Evolutionary conservation across 805 yeast genomes (phyloP), one percentile per base, ranked within the genome.

Genomic region (Lipomyces sp.): DNA sequence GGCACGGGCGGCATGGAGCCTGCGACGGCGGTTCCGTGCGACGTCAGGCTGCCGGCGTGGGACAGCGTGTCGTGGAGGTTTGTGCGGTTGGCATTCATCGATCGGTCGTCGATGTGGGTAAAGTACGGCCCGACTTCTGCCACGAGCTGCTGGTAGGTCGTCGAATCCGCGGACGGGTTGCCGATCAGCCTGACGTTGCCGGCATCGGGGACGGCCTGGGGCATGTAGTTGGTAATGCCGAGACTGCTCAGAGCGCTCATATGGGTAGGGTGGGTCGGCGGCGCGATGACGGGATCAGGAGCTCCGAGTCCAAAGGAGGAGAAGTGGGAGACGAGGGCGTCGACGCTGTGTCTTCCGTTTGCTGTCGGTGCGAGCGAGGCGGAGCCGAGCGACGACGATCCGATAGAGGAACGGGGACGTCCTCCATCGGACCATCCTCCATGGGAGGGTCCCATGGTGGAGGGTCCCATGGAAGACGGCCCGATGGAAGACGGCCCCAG

Each of bases 101-200:
- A 26, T 3, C 4, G 18, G 24, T 47, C 53, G 10, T 55, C 54
- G 14, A 42, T 44, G 18, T 14, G 43, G 5, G 38, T 16, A 22
- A 56, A 56, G 43, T 56, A 56, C 7, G 47, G 32, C 29, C 49
- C 56, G 29, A 56, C 60, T 14, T 51, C 55, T 2, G 37, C 19
- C 11, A 33, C 33, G 18, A 49, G 45, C 34, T 22, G 32, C 16
- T 42, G 39, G 36, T 45, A 46, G 33, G 19, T 35, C 14, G 42
- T 39, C 38, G 35, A 49, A 16, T 23, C 22, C 7, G 43, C 43
- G 3, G 52, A 55, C 13, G 57, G 57, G 35, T 39, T 49, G 24
- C 38, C 26, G 21, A 39, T 26, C 2, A 39, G 24, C 14, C 26
- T 23, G 22, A 28, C 23, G 19, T 10, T 10, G 10, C 10, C 10